Percentiles rank a stretch among this genome's conserved stretches.
These are phyloP conservation scores for Tilletia walkeri DNA, from an alignment of 1,284 basidiomycete genomes.

Conservation along the genomic window DNA sequence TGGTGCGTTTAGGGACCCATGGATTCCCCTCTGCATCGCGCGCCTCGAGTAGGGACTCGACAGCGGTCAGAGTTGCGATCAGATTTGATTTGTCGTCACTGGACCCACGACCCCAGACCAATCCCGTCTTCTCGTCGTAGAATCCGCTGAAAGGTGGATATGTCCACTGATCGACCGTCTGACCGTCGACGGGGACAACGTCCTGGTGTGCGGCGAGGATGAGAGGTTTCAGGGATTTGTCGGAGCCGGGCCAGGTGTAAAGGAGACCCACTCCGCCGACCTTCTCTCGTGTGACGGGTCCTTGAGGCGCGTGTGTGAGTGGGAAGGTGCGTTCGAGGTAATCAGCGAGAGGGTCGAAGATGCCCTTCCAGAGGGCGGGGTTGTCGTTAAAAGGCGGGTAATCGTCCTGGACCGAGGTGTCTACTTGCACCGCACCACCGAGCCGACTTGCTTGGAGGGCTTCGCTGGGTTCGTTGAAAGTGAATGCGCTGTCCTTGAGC, in stretches of 20 bases:
- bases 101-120: conserved; percentile 60
- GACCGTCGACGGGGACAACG: conserved; percentile 61
- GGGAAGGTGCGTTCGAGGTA: conserved; percentile 34
- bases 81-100: conserved; percentile 58
- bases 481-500: not conserved
- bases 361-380: conserved; percentile 30
- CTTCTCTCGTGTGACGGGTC: conserved; percentile 28
- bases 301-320: conserved; percentile 25
- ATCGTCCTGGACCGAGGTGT: conserved; percentile 36
- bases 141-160: conserved; percentile 60
- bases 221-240: conserved; percentile 65
- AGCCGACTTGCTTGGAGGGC: not conserved
- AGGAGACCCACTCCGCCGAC: conserved; percentile 69
- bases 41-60: conserved; percentile 57
- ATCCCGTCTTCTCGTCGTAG: conserved; percentile 57
- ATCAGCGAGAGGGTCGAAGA: conserved; percentile 36
- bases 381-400: conserved; percentile 36
- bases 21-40: not conserved
- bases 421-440: conserved; percentile 34
- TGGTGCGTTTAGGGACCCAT: conserved; percentile 15
- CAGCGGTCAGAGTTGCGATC: conserved; percentile 58
- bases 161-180: conserved; percentile 60
- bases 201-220: conserved; percentile 70
- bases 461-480: not conserved
- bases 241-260: conserved; percentile 66